These are phyloP conservation scores for Grigorovia humatica DNA, from an alignment of 805 yeast genomes.

Conservation along the genomic window DNA sequence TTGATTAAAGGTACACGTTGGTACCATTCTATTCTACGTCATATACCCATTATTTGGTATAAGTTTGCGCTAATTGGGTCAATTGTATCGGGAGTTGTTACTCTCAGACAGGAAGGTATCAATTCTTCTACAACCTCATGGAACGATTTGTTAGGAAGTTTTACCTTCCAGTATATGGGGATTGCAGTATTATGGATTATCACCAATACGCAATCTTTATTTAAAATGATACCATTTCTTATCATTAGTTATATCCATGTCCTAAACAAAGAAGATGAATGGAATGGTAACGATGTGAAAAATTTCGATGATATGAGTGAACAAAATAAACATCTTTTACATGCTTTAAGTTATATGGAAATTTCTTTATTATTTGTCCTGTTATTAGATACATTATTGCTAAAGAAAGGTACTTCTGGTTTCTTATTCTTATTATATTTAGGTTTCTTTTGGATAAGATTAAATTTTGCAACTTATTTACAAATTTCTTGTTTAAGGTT, in stretches of 20 bases:
- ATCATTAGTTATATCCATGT: slow-evolving; percentile 51
- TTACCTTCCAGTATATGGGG: slow-evolving; percentile 60
- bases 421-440: slow-evolving; percentile 49
- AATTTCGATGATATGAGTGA: slow-evolving; percentile 5
- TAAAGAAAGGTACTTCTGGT: slow-evolving; percentile 58
- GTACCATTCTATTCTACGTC: slow-evolving; percentile 19
- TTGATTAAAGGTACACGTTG: slow-evolving; percentile 14
- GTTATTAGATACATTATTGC: slow-evolving; percentile 45
- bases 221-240: slow-evolving; percentile 53
- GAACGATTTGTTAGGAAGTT: slow-evolving; percentile 56
- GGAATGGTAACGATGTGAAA: slow-evolving; percentile 4
- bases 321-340: slow-evolving; percentile 15
- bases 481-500: slow-evolving; percentile 28
- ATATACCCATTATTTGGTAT: slow-evolving; percentile 42
- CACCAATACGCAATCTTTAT: slow-evolving; percentile 54
- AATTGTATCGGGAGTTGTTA: slow-evolving; percentile 39
- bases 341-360: slow-evolving; percentile 51
- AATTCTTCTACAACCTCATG: slow-evolving; percentile 46
- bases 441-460: slow-evolving; percentile 60
- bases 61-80: slow-evolving; percentile 49
- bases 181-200: slow-evolving; percentile 51
- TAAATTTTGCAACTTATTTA: slow-evolving; percentile 40
- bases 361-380: slow-evolving; percentile 43
- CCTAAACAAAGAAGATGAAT: slow-evolving; percentile 21
- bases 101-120: slow-evolving; percentile 51